These are phyloP conservation scores for Ustilago vetiveriae DNA, from an alignment of 1,284 basidiomycete genomes.

Conservation along the genomic window DNA sequence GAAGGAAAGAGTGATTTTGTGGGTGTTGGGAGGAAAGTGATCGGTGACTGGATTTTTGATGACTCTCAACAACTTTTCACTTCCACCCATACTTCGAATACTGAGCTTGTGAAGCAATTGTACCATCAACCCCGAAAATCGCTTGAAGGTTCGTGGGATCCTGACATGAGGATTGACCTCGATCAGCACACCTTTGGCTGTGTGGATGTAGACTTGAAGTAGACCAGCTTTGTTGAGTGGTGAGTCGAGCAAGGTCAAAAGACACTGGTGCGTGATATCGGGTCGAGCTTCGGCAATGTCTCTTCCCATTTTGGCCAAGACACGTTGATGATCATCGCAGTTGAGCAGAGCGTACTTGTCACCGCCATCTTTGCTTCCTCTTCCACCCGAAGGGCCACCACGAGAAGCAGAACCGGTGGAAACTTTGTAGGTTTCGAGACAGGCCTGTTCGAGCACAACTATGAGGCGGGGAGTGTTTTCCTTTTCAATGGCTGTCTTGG, in stretches of 20 bases:
- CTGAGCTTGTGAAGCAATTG: conserved; percentile 96
- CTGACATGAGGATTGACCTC: conserved; percentile 98
- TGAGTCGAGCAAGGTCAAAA: conserved; percentile 94
- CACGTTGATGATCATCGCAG: conserved; percentile 98
- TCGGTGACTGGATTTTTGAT: conserved; percentile 98
- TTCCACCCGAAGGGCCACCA: conserved; percentile 68
- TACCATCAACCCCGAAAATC: conserved; percentile 98
- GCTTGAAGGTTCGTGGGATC: conserved; percentile 97
- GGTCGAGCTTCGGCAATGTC: conserved; percentile 98
- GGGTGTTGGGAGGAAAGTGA: conserved; percentile 92
- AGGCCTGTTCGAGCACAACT: conserved; percentile 91
- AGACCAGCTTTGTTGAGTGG: conserved; percentile 97
- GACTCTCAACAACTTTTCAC: conserved; percentile 94
- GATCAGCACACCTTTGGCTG: conserved; percentile 93
- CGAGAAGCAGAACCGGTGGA: conserved; percentile 70
- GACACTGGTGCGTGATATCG: conserved; percentile 99
- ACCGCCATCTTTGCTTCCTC: conserved; percentile 59
- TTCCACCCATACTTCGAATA: conserved; percentile 93
- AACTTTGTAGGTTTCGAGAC: conserved; percentile 92
- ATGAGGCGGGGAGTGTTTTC: conserved; percentile 72
- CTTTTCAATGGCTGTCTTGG: conserved; percentile 61
- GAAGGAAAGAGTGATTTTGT: conserved; percentile 88
- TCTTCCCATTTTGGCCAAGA: conserved; percentile 94
- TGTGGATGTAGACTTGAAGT: conserved; percentile 98
- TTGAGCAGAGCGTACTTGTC: conserved; percentile 97